Evolutionary conservation across 2,329 filamentous ascomycete species (phyloP), one percentile per base, ranked within the genome.

Genomic region (Fonsecaea nubica): DNA sequence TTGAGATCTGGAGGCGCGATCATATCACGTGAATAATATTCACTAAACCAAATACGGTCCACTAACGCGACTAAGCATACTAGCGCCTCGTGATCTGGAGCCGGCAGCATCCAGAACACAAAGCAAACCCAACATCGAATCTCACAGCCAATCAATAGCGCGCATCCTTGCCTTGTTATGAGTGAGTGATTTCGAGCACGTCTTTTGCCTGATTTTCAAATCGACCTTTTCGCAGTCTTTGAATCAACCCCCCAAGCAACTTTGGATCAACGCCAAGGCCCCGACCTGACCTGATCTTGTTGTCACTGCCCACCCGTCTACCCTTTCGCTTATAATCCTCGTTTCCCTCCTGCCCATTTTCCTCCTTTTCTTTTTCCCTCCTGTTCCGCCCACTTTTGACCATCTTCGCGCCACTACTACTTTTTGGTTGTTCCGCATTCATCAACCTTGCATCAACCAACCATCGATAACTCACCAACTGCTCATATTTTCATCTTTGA

Each of bases 391-490:
- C 57, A n/a, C 59, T 65, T 69, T 63, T 63, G 33, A 67, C 63
- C 57, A 68, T 65, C 66, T 25, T 66, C 35, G 65, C 69, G 56
- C 66, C 69, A 61, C 54, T 32, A 60, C 48, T 1, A 25, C 25
- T 25, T 63, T 25, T 40, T 10, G 50, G 30, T 42, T 45, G 32
- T 58, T 58, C 59, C 69, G 32, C 64, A 32, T 58, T 64, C 67
- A 66, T 58, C 62, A 25, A 53, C 64, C 67, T 59, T 42, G 25
- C 58, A 62, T 71, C 65, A 58, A 69, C 57, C 64, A 66, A 65
- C 58, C 67, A 74, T 74, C 71, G 70, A 67, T 63, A 64, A 72
- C 65, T 68, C 69, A 58, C 62, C 75, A 72, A 69, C 71, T 74
- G 33, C 53, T 40, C 64, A 59, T 64, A 68, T 62, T 67, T 68